A percentile compares a stretch with the other conserved stretches of the same genome.
Evolutionary conservation across 331 rosid genomes (phyloP).

Genomic region (Ulmus americana): DNA sequence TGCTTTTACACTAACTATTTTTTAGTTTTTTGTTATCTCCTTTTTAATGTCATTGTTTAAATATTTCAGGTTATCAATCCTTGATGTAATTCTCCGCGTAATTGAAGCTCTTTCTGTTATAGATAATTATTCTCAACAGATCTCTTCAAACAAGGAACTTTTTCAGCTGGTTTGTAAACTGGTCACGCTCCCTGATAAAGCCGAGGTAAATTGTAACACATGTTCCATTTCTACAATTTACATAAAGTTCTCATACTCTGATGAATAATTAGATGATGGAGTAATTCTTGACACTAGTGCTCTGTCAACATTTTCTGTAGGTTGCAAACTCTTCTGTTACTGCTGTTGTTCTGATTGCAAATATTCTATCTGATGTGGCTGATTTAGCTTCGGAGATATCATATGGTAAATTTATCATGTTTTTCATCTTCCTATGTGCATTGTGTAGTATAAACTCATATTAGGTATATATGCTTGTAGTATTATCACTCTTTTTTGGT

Average conservation of each 20-base stretch:
- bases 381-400: slow-evolving; percentile 48
- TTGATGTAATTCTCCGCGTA: slow-evolving; percentile 65
- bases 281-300: not conserved
- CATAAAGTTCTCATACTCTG: not conserved
- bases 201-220: slow-evolving; percentile 50
- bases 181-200: slow-evolving; percentile 71
- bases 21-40: not conserved
- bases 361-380: slow-evolving; percentile 63
- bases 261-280: not conserved
- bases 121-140: slow-evolving; percentile 65
- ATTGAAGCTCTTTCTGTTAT: slow-evolving; percentile 70
- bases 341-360: slow-evolving; percentile 74
- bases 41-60: slow-evolving; percentile 20
- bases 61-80: slow-evolving; percentile 62
- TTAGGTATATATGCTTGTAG: not conserved
- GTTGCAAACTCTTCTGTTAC: slow-evolving; percentile 79
- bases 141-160: slow-evolving; percentile 65
- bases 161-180: slow-evolving; percentile 47
- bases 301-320: slow-evolving; percentile 32
- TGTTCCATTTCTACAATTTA: too few relatives aligned
- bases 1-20: not conserved
- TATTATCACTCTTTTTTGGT: not conserved
- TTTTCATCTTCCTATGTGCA: slow-evolving; percentile 3
- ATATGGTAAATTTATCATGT: slow-evolving; percentile 38
- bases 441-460: not conserved